phyloP scores from a whole-genome alignment of 1,139 yeast genomes.

The Pichia inconspicua region DNA sequence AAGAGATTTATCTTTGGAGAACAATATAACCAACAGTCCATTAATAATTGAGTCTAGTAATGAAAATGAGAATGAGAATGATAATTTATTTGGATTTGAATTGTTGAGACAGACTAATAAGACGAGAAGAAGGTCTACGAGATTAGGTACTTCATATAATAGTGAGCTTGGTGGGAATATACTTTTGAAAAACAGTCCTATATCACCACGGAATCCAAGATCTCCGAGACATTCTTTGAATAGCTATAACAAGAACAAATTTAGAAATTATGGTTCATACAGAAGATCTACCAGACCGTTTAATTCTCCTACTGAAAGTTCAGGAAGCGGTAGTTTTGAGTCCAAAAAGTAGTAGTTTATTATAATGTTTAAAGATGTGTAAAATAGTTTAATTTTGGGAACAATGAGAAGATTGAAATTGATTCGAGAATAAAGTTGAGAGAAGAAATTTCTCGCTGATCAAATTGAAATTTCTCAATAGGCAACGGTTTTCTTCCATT shows the following conservation, averaged over 20 bases:
- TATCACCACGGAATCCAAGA: constrained; percentile 23
- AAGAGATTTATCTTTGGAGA: constrained; percentile 12
- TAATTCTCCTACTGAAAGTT: constrained; percentile 4
- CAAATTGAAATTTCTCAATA: not conserved
- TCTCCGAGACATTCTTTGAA: constrained; percentile 13
- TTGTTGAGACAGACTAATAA: constrained; percentile 15
- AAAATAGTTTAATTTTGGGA: too few species aligned
- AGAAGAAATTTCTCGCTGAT: not conserved
- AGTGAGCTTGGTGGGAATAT: constrained; percentile 11
- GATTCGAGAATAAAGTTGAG: not conserved
- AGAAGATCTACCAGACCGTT: constrained; percentile 2
- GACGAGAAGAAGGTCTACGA: constrained; percentile 13
- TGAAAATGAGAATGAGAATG: constrained; percentile 10
- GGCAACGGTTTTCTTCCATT: not conserved
- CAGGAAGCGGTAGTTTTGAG: not conserved
- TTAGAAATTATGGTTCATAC: constrained; percentile 7
- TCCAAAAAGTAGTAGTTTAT: not conserved
- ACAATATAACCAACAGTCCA: constrained; percentile 3
- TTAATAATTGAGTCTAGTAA: constrained; percentile 5
- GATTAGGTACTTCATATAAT: constrained; percentile 14
- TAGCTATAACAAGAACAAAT: constrained; percentile 8
- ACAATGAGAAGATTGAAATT: not conserved
- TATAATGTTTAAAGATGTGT: too few species aligned
- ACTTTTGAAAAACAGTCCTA: constrained; percentile 16
- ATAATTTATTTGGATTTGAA: constrained; percentile 17